Evolutionary conservation across 1,284 basidiomycete species (phyloP).

Genomic region (Puccinia horiana): DNA sequence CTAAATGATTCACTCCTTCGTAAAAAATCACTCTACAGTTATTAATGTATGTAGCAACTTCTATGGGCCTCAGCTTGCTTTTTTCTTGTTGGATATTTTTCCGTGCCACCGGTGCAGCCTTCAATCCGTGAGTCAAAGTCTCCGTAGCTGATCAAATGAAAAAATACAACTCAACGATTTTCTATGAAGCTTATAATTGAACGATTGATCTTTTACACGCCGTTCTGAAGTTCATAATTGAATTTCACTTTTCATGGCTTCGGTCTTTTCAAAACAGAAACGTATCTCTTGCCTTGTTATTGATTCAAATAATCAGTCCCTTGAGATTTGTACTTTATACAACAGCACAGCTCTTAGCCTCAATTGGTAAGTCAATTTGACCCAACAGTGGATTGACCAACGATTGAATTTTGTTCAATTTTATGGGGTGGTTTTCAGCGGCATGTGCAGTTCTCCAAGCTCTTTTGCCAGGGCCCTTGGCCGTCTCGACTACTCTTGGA

Average conservation of each 20-base stretch:
- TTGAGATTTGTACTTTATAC: constrained; percentile 68
- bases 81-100: constrained; percentile 74
- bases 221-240: neutral
- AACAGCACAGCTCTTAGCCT: constrained; percentile 63
- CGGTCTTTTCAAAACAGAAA: constrained; percentile 60
- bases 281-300: constrained; percentile 67
- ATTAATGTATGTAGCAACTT: constrained; percentile 66
- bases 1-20: neutral
- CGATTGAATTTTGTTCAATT: neutral
- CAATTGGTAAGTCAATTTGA: constrained; percentile 17
- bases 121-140: constrained; percentile 54
- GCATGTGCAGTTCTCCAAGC: constrained; percentile 19
- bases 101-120: constrained; percentile 67
- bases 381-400: neutral
- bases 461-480: constrained; percentile 22
- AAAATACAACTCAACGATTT: neutral
- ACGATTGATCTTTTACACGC: no score
- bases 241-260: neutral
- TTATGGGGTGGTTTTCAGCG: constrained; percentile 16
- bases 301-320: constrained; percentile 67
- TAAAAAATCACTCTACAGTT: constrained; percentile 18
- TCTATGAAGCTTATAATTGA: no score
- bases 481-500: constrained; percentile 39
- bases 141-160: no score
- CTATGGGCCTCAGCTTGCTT: constrained; percentile 70